phyloP scores from a whole-genome alignment of 805 yeast species.

The Martiniozyma abietophila region DNA sequence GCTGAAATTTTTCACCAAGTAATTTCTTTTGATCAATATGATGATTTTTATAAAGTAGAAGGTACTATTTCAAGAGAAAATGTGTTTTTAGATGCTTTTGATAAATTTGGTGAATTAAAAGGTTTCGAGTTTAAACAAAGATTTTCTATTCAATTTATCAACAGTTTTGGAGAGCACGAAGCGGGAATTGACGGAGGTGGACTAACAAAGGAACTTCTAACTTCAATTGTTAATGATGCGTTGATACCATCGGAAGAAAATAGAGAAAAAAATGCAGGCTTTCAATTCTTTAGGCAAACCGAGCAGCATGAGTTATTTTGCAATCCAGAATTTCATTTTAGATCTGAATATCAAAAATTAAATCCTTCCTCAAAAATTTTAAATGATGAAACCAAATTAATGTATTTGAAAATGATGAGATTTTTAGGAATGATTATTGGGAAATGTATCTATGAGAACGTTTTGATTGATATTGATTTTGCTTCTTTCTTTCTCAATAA shows the following conservation, averaged over 20 bases:
- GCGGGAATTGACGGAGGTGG: constrained; percentile 98
- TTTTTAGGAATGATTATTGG: constrained; percentile 83
- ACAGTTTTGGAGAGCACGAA: constrained; percentile 62
- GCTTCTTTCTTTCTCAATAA: constrained; percentile 78
- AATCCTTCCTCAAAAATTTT: constrained; percentile 21
- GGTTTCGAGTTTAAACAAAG: constrained; percentile 51
- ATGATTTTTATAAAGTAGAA: constrained; percentile 19
- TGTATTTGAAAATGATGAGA: constrained; percentile 28
- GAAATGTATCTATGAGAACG: constrained; percentile 77
- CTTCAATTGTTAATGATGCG: constrained; percentile 60
- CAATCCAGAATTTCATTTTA: constrained; percentile 37
- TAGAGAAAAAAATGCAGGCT: constrained; percentile 16
- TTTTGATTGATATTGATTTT: constrained; percentile 72
- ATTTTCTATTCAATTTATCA: constrained; percentile 57
- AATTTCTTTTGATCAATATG: constrained; percentile 41
- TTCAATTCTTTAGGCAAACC: constrained; percentile 34
- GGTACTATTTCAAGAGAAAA: constrained; percentile 62
- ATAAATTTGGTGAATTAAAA: constrained; percentile 37
- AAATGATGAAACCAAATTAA: constrained; percentile 17
- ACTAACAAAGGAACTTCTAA: constrained; percentile 80
- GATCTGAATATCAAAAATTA: constrained; percentile 19
- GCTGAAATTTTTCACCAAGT: constrained; percentile 64
- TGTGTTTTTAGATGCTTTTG: constrained; percentile 67
- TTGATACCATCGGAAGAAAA: constrained; percentile 35
- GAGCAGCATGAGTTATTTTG: constrained; percentile 63